These are phyloP conservation scores for Phascolomyces articulosus DNA, from an alignment of 371 early-diverging fungal species.

Conservation along the genomic window DNA sequence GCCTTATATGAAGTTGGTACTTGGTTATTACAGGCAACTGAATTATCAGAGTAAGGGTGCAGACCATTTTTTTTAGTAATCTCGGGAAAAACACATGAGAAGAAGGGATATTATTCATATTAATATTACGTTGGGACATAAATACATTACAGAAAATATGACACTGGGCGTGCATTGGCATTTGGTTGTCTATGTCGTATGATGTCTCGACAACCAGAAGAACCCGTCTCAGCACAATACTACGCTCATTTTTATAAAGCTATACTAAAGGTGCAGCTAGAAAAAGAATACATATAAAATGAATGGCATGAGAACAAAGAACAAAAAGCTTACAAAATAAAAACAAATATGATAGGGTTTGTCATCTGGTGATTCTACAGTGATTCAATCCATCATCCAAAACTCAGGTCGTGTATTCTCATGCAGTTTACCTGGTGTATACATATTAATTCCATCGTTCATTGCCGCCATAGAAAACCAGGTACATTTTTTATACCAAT, in stretches of 20 bases:
- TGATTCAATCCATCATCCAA: constrained; percentile 65
- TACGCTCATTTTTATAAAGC: constrained; percentile 72
- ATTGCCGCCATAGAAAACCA: constrained; percentile 61
- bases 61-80: not conserved
- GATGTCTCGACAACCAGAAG: constrained; percentile 73
- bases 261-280: constrained; percentile 53
- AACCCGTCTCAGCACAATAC: constrained; percentile 54
- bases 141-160: constrained; percentile 49
- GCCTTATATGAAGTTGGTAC: constrained; percentile 67
- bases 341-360: constrained; percentile 50
- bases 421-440: constrained; percentile 65
- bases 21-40: constrained; percentile 72
- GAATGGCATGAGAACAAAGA: no score
- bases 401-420: constrained; percentile 71
- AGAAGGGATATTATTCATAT: no score
- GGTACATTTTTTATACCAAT: constrained; percentile 39
- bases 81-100: not conserved
- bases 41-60: constrained; percentile 52
- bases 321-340: not conserved
- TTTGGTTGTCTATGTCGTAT: constrained; percentile 75
- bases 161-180: constrained; percentile 61
- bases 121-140: no score
- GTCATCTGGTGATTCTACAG: constrained; percentile 48
- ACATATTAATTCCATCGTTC: constrained; percentile 69
- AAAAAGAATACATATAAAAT: no score